Base-by-base conservation (phyloP, 2,329 filamentous ascomycete genomes). In the Orbilia blumenaviensis region DNA sequence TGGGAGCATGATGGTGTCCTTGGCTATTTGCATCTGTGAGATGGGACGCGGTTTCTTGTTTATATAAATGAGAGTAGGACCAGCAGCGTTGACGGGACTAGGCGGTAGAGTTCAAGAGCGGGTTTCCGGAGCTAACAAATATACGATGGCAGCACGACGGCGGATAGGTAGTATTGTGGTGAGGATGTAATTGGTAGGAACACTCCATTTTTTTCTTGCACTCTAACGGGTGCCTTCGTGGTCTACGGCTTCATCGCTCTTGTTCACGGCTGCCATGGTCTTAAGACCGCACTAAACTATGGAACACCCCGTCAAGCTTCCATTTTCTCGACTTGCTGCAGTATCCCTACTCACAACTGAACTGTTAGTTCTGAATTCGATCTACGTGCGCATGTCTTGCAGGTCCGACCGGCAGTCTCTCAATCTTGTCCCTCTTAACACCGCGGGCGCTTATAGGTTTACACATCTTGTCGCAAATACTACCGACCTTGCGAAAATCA, bases 361-460 rank as follows among this genome's bases (percentile, higher is more conserved):
- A n/a, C 36, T 16, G 25, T 27, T 14, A 50, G 7, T 41, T 69
- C 64, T 23, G 50, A 66, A 66, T 23, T 23, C 48, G 72, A 60
- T 62, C 72, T 60, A 69, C 72, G 72, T 25, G 72, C 72, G 64
- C 64, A 68, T 75, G 64, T 66, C 41, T 76, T 66, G 72, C 72
- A 69, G 64, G 72, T 76, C 72, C 72, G 58, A 76, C 72, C 72
- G 23, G 72, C 72, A 54, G 64, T 64, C 58, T 50, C 58, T 27
- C 29, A 21, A 64, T 54, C 50, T 46, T 46, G 38, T 69, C 64
- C 64, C 5, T 54, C 54, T 61, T 50, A 50, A 42, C 41, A 64
- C 16, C 72, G 72, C 72, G 72, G 72, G 58, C 41, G 32, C 58
- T 56, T 41, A 44, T 14, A 27, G 50, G 29, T 18, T 10, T 32